These are phyloP conservation scores for Xanthoceras sorbifolium DNA, from an alignment of 345 rosid genomes.

Conservation along the genomic window DNA sequence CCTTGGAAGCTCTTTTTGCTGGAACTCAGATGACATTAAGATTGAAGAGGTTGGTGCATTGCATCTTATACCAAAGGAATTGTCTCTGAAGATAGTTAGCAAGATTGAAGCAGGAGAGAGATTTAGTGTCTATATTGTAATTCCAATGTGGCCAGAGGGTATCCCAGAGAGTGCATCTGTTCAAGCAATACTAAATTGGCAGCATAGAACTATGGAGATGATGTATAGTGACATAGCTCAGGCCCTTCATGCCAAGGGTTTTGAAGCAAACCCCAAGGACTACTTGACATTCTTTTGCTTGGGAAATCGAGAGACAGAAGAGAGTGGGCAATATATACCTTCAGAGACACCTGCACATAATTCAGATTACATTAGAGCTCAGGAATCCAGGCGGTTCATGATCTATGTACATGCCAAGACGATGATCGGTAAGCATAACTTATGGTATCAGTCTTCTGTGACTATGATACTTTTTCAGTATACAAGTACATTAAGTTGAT, in stretches of 20 bases:
- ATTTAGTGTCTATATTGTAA: conserved; percentile 43
- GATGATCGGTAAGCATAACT: conserved; percentile 50
- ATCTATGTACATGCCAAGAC: conserved; percentile 61
- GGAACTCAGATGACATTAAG: conserved; percentile 31
- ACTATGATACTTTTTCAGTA: neutral
- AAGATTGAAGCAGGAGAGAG: conserved; percentile 53
- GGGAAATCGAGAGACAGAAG: conserved; percentile 43
- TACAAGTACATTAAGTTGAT: neutral
- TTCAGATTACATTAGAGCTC: conserved; percentile 47
- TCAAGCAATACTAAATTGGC: conserved; percentile 60
- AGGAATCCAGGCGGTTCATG: conserved; percentile 53
- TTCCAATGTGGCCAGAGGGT: conserved; percentile 74
- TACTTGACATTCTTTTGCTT: conserved; percentile 57
- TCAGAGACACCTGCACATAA: conserved; percentile 36
- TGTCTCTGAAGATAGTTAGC: conserved; percentile 48
- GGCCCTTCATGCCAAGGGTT: conserved; percentile 40
- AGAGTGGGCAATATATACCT: conserved; percentile 37
- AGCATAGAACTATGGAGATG: conserved; percentile 55
- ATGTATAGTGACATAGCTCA: conserved; percentile 46
- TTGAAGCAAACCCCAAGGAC: conserved; percentile 45
- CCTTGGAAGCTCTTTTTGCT: conserved; percentile 47
- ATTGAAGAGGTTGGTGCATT: conserved; percentile 35
- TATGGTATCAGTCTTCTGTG: neutral
- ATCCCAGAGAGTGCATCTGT: conserved; percentile 48
- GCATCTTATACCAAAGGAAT: conserved; percentile 53